Conservation (phyloP, 495 filamentous ascomycete species). For the Xylaria intraflava region DNA sequence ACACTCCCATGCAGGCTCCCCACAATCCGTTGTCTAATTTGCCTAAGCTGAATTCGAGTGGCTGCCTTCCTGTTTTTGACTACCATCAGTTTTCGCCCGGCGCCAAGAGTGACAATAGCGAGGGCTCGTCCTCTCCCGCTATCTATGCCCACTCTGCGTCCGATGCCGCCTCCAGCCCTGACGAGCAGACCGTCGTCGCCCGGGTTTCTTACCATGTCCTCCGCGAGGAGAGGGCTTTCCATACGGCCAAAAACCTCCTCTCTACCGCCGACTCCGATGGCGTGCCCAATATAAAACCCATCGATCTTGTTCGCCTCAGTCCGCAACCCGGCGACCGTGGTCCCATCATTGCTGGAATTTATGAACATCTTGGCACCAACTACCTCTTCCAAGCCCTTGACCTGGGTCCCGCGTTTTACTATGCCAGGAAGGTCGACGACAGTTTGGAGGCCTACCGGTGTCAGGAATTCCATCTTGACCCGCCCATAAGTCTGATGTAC, state of each 20-base stretch:
- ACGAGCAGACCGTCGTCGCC: conserved; percentile 56
- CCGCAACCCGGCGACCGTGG: conserved; percentile 56
- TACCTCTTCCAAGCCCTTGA: conserved; percentile 62
- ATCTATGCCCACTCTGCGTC: conserved; percentile 13
- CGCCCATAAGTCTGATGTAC: conserved; percentile 58
- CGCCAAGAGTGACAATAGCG: conserved; percentile 26
- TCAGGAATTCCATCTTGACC: conserved; percentile 39
- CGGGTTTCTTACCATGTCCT: conserved; percentile 72
- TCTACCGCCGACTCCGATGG: conserved; percentile 65
- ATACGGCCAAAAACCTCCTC: conserved; percentile 65
- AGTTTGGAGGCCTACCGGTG: conserved; percentile 34
- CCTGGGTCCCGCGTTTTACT: conserved; percentile 69
- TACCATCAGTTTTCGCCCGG: conserved; percentile 24
- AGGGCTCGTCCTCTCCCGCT: conserved; percentile 32
- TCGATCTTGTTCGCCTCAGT: conserved; percentile 64
- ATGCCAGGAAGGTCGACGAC: conserved; percentile 44
- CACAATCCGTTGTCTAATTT: conserved; percentile 25
- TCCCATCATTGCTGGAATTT: conserved; percentile 65
- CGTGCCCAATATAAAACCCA: conserved; percentile 64
- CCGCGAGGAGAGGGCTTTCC: conserved; percentile 76
- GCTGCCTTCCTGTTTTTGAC: conserved; percentile 23
- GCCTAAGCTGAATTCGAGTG: conserved; percentile 24
- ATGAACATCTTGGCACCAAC: conserved; percentile 70
- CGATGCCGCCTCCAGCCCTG: conserved; percentile 32
- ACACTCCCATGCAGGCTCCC: conserved; percentile 20